These are phyloP conservation scores for Bipolaris oryzae DNA, from an alignment of 2,329 filamentous ascomycete species.

Conservation along the genomic window DNA sequence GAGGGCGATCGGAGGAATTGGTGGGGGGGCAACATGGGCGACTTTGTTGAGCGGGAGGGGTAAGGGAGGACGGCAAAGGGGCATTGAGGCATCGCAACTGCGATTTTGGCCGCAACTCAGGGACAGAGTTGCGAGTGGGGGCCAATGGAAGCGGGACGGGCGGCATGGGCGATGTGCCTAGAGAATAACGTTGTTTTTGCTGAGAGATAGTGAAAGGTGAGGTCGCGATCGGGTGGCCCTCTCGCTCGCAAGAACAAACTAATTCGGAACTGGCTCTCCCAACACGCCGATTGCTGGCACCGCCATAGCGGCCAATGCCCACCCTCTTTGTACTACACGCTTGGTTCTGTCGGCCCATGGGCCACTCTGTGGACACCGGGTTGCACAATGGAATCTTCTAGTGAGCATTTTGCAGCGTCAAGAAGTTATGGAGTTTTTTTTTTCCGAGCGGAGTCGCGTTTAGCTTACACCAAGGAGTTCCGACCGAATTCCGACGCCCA, in stretches of 20 bases:
- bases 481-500: constrained; percentile 24
- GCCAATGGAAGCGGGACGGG: constrained; percentile 3
- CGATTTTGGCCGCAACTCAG: not conserved
- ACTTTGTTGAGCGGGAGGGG: constrained; percentile 5
- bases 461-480: constrained; percentile 15
- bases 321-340: not conserved
- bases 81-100: not conserved
- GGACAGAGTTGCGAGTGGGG: constrained; percentile 1
- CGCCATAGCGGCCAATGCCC: constrained; percentile 11
- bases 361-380: not conserved
- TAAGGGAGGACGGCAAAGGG: constrained; percentile 11
- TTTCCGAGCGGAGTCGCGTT: not conserved
- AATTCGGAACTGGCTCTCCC: constrained; percentile 32
- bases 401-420: not conserved
- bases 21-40: not conserved
- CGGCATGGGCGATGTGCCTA: constrained; percentile 18
- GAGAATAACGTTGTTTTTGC: constrained; percentile 14
- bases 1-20: not conserved
- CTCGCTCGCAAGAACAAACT: constrained; percentile 28
- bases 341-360: not conserved
- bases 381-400: not conserved
- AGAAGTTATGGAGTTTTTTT: not conserved
- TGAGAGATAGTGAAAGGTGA: constrained; percentile 27
- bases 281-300: constrained; percentile 17
- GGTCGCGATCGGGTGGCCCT: constrained; percentile 16